These are phyloP conservation scores for Vitis rupestris DNA, from an alignment of 164 flowering plant genomes.

Conservation along the genomic window DNA sequence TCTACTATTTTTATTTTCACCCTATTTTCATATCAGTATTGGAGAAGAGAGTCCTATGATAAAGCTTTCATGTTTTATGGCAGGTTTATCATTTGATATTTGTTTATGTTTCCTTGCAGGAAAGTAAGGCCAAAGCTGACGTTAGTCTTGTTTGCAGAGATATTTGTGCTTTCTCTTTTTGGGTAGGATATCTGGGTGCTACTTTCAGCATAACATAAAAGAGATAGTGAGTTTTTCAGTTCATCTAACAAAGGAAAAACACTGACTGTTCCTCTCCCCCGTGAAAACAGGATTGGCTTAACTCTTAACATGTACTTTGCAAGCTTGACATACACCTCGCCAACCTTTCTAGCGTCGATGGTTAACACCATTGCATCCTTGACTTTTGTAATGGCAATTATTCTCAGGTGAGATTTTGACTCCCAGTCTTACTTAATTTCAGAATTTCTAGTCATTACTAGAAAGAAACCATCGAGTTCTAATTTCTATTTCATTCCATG, in stretches of 20 bases:
- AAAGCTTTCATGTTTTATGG: too few relatives aligned
- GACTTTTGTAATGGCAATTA: conserved; percentile 66
- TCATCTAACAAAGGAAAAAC: too few relatives aligned
- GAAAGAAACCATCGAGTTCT: too few relatives aligned
- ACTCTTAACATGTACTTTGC: conserved; percentile 79
- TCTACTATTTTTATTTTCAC: too few relatives aligned
- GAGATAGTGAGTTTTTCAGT: too few relatives aligned
- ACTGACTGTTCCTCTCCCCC: too few relatives aligned
- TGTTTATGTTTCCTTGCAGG: conserved; percentile 37
- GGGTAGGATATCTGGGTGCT: conserved; percentile 43
- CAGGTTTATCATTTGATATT: too few relatives aligned
- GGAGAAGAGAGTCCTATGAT: too few relatives aligned
- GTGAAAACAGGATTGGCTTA: conserved; percentile 52
- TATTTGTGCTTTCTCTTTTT: conserved; percentile 66
- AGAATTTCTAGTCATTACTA: too few relatives aligned
- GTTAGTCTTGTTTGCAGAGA: conserved; percentile 54
- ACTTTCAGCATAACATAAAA: too few relatives aligned
- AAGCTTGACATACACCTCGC: conserved; percentile 81
- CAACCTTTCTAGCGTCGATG: conserved; percentile 52
- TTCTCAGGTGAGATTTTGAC: conserved; percentile 45
- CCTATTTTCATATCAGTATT: too few relatives aligned
- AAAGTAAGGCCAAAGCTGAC: conserved; percentile 72
- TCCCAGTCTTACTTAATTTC: background rate
- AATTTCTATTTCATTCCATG: background rate
- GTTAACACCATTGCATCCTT: conserved; percentile 67